Evolutionary conservation across 1,284 basidiomycete genomes (phyloP), one percentile per base, ranked within the genome.

Genomic region (Singerocomus inundabilis): DNA sequence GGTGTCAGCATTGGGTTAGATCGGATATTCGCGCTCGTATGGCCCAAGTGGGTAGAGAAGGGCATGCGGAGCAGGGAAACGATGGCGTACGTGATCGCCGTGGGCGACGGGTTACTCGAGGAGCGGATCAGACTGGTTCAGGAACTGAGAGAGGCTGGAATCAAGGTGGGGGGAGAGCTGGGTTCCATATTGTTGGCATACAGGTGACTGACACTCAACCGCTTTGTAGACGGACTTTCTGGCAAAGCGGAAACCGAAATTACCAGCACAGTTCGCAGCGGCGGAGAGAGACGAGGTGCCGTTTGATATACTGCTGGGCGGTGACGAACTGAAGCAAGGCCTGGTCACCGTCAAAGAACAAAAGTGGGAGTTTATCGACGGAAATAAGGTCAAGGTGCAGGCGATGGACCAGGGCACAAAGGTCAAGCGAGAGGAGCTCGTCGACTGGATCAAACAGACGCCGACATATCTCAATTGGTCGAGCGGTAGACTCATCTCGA

Each of bases 1-100:
- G 96, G 97, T 21, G 83, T 98, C 30, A 91, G 86, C 56, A 89
- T 99, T 57, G 97, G 97, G 25, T 79, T 99, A 44, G 97, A 99
- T 72, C 77, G 97, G n/a, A 88, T 99, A 53, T 99, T 98, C 66
- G 90, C 93, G 31, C 80, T 99, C 60, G 72, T 97, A 56, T 93
- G 92, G 85, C 87, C 87, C 51, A 88, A 85, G 68, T 88, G 90
- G 81, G 81, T 80, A 24, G 88, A 88, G 61, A 77, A 77, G 57
- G 84, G 88, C 5, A 81, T 81, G 70, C 78, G 94, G 62, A 85
- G 84, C 45, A 98, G 98, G 73, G 93, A 91, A 67, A 95, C 93
- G 43, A 89, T 98, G 77, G 94, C 90, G 36, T 99, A 87, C 70
- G 90, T 99, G 48, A 88, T 99, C 79, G 86, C 88, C 28, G 86